These are phyloP conservation scores for Discostella stelligera DNA, from an alignment of 352 stramenopile genomes.

Conservation along the genomic window DNA sequence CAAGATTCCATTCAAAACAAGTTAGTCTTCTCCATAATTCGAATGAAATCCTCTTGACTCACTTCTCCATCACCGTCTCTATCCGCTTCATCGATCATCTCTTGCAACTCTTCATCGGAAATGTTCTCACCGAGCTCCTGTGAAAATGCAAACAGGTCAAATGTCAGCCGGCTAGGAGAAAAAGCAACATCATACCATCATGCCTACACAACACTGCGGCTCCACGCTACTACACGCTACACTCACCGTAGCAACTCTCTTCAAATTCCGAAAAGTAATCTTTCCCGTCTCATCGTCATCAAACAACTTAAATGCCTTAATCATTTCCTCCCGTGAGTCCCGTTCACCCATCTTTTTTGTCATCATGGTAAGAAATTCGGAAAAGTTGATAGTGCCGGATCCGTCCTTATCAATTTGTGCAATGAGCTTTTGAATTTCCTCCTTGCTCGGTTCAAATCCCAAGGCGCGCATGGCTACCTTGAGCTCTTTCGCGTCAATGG, in stretches of 20 bases:
- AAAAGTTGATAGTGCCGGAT: constrained; percentile 93
- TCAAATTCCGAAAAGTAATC: constrained; percentile 96
- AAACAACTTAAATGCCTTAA: constrained; percentile 97
- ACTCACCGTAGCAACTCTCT: constrained; percentile 86
- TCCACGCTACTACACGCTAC: too few species aligned
- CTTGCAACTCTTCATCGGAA: constrained; percentile 92
- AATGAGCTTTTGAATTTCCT: constrained; percentile 97
- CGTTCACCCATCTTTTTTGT: constrained; percentile 89
- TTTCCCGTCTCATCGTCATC: constrained; percentile 96
- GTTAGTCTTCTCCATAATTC: too few species aligned
- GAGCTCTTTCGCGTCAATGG: constrained; percentile 96
- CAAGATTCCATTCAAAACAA: too few species aligned
- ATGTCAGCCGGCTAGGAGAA: not conserved
- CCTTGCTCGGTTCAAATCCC: constrained; percentile 95
- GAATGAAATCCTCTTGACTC: constrained; percentile 93
- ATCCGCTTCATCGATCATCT: constrained; percentile 98
- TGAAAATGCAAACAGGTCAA: not conserved
- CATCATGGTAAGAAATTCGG: constrained; percentile 98
- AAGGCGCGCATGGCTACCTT: constrained; percentile 92
- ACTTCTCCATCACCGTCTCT: constrained; percentile 94
- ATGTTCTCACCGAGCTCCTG: constrained; percentile 94
- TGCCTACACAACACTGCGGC: not conserved
- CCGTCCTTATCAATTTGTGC: constrained; percentile 93
- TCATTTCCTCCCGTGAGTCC: constrained; percentile 88
- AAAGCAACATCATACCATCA: too few species aligned